phyloP scores from a whole-genome alignment of 305 asterid species.

The Solanum chacoense region DNA sequence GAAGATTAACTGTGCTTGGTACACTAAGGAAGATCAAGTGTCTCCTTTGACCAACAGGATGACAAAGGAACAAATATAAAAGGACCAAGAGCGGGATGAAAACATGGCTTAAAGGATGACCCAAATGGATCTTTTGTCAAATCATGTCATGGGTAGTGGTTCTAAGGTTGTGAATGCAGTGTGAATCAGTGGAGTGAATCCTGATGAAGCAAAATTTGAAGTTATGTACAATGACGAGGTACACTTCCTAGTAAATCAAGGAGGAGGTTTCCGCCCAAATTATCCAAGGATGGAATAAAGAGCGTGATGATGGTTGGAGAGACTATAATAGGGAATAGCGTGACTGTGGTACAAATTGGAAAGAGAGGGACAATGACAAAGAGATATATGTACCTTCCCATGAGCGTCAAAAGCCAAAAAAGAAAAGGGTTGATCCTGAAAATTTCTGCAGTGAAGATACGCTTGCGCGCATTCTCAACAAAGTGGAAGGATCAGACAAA shows the following conservation, averaged over 20 bases:
- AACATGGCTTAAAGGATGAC: background rate
- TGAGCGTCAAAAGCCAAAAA: no score
- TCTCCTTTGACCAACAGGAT: background rate
- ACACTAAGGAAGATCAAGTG: background rate
- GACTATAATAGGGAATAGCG: background rate
- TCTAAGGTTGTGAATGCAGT: background rate
- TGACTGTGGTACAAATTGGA: background rate
- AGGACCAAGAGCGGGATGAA: background rate
- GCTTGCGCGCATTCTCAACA: background rate
- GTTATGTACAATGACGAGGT: background rate
- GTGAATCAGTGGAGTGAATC: background rate
- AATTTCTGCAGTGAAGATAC: no score
- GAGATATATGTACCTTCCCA: background rate
- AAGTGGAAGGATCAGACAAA: background rate
- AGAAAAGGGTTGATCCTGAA: background rate
- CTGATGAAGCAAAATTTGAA: no score
- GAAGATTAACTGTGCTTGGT: background rate
- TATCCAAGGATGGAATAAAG: background rate
- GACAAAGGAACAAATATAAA: background rate
- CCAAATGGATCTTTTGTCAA: background rate
- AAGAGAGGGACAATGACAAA: no score
- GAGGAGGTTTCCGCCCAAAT: background rate
- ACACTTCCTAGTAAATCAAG: background rate
- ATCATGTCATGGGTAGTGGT: background rate
- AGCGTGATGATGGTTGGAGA: background rate